Evolutionary conservation across 306 rosid genomes (phyloP).

Genomic region (Citrullus colocynthis): DNA sequence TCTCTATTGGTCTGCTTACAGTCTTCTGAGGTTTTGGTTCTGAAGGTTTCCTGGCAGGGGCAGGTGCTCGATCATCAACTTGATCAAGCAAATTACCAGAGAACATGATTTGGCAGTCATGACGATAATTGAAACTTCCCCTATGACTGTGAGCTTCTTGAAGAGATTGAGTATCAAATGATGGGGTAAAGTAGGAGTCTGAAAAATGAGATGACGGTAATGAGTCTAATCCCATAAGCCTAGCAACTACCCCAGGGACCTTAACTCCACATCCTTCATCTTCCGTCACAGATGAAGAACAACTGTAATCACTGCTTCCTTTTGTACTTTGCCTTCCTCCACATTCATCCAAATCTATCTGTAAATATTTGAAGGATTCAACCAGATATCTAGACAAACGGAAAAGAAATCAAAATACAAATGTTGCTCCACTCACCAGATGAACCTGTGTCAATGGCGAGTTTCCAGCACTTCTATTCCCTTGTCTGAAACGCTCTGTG

Average conservation of each 20-base stretch:
- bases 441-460: conserved; percentile 31
- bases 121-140: conserved; percentile 31
- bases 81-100: conserved; percentile 44
- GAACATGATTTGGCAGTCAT: conserved; percentile 36
- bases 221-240: conserved; percentile 91
- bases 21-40: conserved; percentile 47
- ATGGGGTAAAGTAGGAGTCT: conserved; percentile 52
- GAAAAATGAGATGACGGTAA: conserved; percentile 52
- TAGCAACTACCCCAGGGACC: conserved; percentile 76
- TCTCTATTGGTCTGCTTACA: conserved; percentile 58
- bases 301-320: conserved; percentile 60
- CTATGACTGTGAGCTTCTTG: conserved; percentile 37
- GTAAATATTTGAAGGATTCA: conserved; percentile 5
- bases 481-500: conserved; percentile 38
- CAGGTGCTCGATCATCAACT: conserved; percentile 26
- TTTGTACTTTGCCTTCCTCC: conserved; percentile 30
- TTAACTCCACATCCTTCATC: conserved; percentile 59
- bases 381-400: background rate
- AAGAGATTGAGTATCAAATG: conserved; percentile 60
- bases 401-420: background rate
- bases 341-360: conserved; percentile 57
- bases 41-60: conserved; percentile 29
- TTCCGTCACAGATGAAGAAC: conserved; percentile 84
- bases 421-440: conserved; percentile 22
- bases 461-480: conserved; percentile 35